Evolutionary conservation across 768 basidiomycete genomes (phyloP).

Genomic region (Gautieria morchelliformis): DNA sequence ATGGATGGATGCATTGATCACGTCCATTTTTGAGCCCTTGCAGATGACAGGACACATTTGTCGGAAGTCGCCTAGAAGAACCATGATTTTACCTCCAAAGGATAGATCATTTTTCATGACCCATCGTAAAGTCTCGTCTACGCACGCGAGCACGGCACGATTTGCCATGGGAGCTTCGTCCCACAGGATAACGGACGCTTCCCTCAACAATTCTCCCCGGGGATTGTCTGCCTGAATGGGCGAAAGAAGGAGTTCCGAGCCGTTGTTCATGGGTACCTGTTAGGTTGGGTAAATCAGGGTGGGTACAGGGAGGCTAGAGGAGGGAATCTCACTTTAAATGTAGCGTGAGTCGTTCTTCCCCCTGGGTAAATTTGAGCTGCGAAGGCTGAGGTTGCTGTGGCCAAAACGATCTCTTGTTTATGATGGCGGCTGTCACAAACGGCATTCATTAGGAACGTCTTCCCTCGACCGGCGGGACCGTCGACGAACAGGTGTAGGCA

Average conservation of each 20-base stretch:
- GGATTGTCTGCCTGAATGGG: slow-evolving; percentile 19
- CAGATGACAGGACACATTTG: slow-evolving; percentile 31
- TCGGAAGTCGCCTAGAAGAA: slow-evolving; percentile 31
- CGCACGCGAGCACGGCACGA: slow-evolving; percentile 22
- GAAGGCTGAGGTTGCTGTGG: slow-evolving; percentile 31
- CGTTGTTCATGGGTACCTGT: slow-evolving; percentile 26
- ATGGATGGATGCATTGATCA: slow-evolving; percentile 28
- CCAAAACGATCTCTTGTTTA: slow-evolving; percentile 21
- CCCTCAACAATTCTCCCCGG: slow-evolving; percentile 24
- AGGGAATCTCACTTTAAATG: slow-evolving; percentile 24
- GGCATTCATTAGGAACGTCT: slow-evolving; percentile 28
- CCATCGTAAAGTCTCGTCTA: slow-evolving; percentile 24
- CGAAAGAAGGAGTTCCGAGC: slow-evolving; percentile 23
- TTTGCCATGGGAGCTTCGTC: slow-evolving; percentile 37
- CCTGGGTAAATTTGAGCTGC: slow-evolving; percentile 28
- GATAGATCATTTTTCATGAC: slow-evolving; percentile 19
- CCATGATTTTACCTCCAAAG: slow-evolving; percentile 29
- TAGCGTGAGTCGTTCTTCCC: slow-evolving; percentile 29
- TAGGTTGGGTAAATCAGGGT: neutral
- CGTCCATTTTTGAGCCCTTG: slow-evolving; percentile 18
- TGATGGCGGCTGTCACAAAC: slow-evolving; percentile 24
- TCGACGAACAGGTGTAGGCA: slow-evolving; percentile 24
- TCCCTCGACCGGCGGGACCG: slow-evolving; percentile 33
- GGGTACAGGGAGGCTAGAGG: neutral
- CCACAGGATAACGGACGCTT: slow-evolving; percentile 26